Evolutionary conservation across 352 stramenopile genomes (phyloP), one percentile per base, ranked within the genome.

Genomic region (Globisporangium splendens): DNA sequence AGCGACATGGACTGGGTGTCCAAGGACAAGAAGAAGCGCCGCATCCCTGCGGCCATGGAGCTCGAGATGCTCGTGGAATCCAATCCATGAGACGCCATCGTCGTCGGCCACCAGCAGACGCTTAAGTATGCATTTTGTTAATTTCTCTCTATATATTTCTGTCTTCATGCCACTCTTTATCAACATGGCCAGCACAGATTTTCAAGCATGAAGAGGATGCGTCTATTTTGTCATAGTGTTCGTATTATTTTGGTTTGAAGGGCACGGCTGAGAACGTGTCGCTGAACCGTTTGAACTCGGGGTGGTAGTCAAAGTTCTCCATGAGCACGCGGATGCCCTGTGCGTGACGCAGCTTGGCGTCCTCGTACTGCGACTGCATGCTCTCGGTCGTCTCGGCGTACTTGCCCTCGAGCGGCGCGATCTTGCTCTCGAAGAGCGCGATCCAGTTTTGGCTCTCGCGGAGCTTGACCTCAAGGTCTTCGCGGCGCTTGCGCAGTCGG

Each of bases 241-340:
- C 15, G 20, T 22, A 46, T 61, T 65, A 90, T 57, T 89, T 90
- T 11, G 80, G 79, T 31, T 63, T 69, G 62, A 96, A 95, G 0
- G 85, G 85, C 42, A 93, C 80, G 1, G 86, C 88, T 0, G 79
- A 88, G 69, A 96, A 96, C 33, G 73, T 86, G 65, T 95, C 88
- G 65, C 83, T 93, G 57, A 83, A 88, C 50, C 85, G 86, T 63
- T 96, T 96, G 70, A 92, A 96, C 59, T 91, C 83, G 6, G 88
- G 88, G 56, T 96, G 87, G 65, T 96, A 96, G 59, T 93, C 82
- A 51, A 96, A 96, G 53, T 96, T 86, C 38, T 93, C 72, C 50
- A 95, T 87, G 33, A 96, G 79, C 54, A 96, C 78, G 41, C 78
- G 59, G 35, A 96, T 86, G 39, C 86, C 88, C 54, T 93, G 80